Evolutionary conservation across 164 flowering plant species (phyloP).

Genomic region (Aristolochia fimbriata): DNA sequence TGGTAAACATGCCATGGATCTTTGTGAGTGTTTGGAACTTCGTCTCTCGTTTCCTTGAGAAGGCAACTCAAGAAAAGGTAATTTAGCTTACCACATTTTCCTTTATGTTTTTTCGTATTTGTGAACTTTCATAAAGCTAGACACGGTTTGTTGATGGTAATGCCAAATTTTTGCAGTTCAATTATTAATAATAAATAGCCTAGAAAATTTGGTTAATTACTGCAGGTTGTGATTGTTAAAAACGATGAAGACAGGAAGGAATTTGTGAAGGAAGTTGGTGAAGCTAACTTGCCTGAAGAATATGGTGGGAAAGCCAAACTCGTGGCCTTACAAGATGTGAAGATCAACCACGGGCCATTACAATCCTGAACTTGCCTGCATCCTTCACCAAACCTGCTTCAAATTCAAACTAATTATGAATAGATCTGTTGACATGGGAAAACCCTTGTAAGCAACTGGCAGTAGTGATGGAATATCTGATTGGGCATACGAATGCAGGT

Average conservation of each 20-base stretch:
- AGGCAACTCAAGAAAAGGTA: constrained; percentile 77
- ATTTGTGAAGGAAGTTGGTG: constrained; percentile 47
- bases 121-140: too few species aligned
- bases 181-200: too few species aligned
- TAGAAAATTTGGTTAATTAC: background rate
- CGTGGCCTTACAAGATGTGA: constrained; percentile 50
- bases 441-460: too few species aligned
- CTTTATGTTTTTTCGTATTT: too few species aligned
- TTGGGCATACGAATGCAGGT: too few species aligned
- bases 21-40: constrained; percentile 73
- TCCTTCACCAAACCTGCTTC: background rate
- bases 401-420: too few species aligned
- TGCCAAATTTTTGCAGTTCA: too few species aligned
- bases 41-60: constrained; percentile 65
- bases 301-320: constrained; percentile 69
- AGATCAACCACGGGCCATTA: constrained; percentile 11
- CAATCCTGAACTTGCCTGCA: background rate
- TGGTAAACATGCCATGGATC: constrained; percentile 69
- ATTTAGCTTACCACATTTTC: background rate
- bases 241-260: constrained; percentile 36
- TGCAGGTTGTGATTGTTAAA: constrained; percentile 64
- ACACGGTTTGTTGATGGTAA: too few species aligned
- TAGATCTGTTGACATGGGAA: too few species aligned
- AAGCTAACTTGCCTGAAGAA: constrained; percentile 51
- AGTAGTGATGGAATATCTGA: too few species aligned